Percentiles rank a stretch among this genome's conserved stretches.
Conservation (phyloP, 2,329 filamentous ascomycete genomes). For the Nemania diffusa region DNA sequence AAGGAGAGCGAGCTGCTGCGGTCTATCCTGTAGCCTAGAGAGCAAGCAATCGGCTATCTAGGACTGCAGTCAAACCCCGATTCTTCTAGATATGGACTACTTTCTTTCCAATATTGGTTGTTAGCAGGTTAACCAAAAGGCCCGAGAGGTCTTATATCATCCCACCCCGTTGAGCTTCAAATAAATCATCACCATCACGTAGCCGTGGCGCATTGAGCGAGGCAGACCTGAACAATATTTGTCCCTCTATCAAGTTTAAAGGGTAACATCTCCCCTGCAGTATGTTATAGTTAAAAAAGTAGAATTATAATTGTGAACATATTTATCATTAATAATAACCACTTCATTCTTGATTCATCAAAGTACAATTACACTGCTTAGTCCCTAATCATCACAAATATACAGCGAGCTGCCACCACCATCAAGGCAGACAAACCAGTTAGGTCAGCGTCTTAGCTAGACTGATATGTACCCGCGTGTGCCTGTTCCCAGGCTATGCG, state of each 20-base stretch:
- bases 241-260: not conserved
- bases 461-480: conserved; percentile 10
- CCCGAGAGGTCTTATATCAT: no score
- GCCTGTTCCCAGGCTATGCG: conserved; percentile 9
- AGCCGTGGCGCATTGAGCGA: not conserved
- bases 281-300: not conserved
- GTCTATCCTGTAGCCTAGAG: no score
- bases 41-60: no score
- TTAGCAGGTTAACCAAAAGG: no score
- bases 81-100: no score
- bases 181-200: no score
- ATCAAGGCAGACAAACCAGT: conserved; percentile 9
- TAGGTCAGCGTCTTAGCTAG: conserved; percentile 2
- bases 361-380: conserved; percentile 4
- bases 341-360: conserved; percentile 14
- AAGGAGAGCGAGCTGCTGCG: no score
- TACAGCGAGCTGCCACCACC: conserved; percentile 16
- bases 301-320: not conserved
- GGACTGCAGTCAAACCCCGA: no score
- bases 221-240: not conserved
- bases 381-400: conserved; percentile 22
- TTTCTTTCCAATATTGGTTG: no score
- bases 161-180: no score
- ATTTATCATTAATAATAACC: not conserved
- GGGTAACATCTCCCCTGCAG: not conserved